These are phyloP conservation scores for Boeremia lycopersici DNA, from an alignment of 2,329 filamentous ascomycete genomes.

Conservation along the genomic window DNA sequence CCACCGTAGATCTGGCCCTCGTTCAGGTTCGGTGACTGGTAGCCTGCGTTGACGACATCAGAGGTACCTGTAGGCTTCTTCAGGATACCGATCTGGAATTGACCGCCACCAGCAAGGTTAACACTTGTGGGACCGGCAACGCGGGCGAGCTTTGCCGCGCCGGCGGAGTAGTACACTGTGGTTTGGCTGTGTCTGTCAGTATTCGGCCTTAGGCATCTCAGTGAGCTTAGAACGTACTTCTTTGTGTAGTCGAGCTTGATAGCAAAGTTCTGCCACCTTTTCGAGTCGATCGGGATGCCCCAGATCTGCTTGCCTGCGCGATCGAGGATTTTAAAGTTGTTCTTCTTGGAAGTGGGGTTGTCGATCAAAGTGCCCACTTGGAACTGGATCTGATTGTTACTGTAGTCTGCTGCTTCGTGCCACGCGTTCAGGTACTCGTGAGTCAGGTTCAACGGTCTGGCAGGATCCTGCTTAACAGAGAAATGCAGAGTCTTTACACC, in stretches of 20 bases:
- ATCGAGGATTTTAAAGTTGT: constrained; percentile 50
- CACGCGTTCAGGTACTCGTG: constrained; percentile 63
- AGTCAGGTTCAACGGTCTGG: constrained; percentile 61
- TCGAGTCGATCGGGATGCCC: constrained; percentile 57
- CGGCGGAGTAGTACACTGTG: constrained; percentile 63
- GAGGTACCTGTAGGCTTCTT: constrained; percentile 62
- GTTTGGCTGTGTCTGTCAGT: constrained; percentile 53
- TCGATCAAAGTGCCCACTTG: constrained; percentile 61
- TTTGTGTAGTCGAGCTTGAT: constrained; percentile 62
- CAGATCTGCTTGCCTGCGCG: constrained; percentile 52
- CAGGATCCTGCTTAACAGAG: constrained; percentile 60
- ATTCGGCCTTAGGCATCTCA: no score
- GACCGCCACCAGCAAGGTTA: constrained; percentile 62
- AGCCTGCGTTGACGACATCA: constrained; percentile 49
- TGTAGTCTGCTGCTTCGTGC: constrained; percentile 50
- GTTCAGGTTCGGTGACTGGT: constrained; percentile 42
- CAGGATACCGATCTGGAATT: constrained; percentile 67
- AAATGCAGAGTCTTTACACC: constrained; percentile 68
- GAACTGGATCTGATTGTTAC: constrained; percentile 53
- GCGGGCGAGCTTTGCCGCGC: constrained; percentile 51
- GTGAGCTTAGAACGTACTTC: constrained; percentile 52
- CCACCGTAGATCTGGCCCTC: constrained; percentile 50
- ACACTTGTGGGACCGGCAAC: constrained; percentile 57
- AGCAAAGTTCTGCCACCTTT: constrained; percentile 67
- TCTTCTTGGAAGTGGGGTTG: constrained; percentile 53